phyloP scores from a whole-genome alignment of 2,329 filamentous ascomycete species.

The Triangularia setosa region DNA sequence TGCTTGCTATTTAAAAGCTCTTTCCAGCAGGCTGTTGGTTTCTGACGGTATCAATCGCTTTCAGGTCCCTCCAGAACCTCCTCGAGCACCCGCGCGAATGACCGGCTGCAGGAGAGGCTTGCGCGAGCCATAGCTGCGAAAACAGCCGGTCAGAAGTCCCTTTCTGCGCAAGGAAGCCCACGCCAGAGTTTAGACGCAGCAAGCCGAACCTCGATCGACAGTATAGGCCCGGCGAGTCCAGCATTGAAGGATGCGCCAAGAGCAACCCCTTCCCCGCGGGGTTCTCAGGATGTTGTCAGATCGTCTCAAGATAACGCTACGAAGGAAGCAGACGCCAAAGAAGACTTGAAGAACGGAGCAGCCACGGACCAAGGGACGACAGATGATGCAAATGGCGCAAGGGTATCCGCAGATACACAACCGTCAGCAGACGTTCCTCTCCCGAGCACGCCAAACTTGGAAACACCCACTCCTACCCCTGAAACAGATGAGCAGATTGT shows the following conservation, averaged over 20 bases:
- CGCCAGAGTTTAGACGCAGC: slow-evolving; percentile 39
- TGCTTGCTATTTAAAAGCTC: slow-evolving; percentile 9
- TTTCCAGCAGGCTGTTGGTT: slow-evolving; percentile 9
- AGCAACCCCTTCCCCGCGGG: slow-evolving; percentile 23
- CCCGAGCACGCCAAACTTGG: background rate
- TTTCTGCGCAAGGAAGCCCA: slow-evolving; percentile 37
- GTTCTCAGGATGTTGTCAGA: slow-evolving; percentile 25
- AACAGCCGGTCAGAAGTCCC: slow-evolving; percentile 41
- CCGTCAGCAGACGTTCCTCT: background rate
- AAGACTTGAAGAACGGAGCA: background rate
- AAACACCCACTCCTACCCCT: background rate
- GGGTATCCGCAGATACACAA: slow-evolving; percentile 6
- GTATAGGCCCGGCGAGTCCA: slow-evolving; percentile 21
- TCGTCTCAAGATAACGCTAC: slow-evolving; percentile 15
- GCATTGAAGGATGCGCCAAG: slow-evolving; percentile 18
- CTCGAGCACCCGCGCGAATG: slow-evolving; percentile 62
- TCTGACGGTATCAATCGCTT: slow-evolving; percentile 20
- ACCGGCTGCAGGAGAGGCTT: slow-evolving; percentile 82
- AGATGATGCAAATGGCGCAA: slow-evolving; percentile 9
- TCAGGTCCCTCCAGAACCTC: slow-evolving; percentile 59
- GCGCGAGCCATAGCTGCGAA: slow-evolving; percentile 82
- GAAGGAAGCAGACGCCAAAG: background rate
- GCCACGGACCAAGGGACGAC: background rate
- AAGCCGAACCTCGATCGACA: slow-evolving; percentile 32
- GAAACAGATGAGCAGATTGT: background rate